Base-by-base conservation (phyloP, 148 eudicot genomes). In the Simmondsia chinensis region DNA sequence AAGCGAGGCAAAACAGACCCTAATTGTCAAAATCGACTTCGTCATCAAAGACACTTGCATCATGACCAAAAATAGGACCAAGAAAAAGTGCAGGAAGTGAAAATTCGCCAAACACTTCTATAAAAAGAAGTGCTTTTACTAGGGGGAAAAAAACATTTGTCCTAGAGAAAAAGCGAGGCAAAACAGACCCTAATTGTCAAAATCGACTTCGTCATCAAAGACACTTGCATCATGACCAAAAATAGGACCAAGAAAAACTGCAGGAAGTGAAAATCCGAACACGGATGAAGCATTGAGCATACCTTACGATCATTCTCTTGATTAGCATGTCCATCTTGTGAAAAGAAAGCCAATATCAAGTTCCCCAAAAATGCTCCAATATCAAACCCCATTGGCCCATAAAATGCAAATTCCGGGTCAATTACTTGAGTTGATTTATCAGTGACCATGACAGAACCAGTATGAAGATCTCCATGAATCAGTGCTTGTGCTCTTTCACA, bases 301-400 rank as follows among this genome's bases (percentile, higher is more conserved):
- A 74, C 94, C 64, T 76, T 81, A 22, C 95, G 74, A 46, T 89
- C 77, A 46, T 66, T 74, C 30, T 40, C 74, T 19, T 68, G 25
- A 56, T 57, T 62, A 34, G 82, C 78, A 54, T 81, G 97, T 18
- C 97, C 97, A 56, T 78, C 82, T 76, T 84, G 97, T 30, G 95
- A 50, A 70, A 77, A 89, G 73, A 73, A 89, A 9, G 95, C 85
- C 73, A 89, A 59, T 41, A 81, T 59, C 32, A 89, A 57, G 65
- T 89, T 84, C 52, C 95, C 97, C 40, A 89, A 23, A 60, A 61
- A 89, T 50, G 97, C 95, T 63, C 97, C 97, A 45, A 89, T 66
- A 60, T 89, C 97, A 72, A 56, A 89, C 43, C 93, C 95, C 87
- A 89, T 89, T 36, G 97, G 95, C 46, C 82, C 97, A 38, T 89